Base-by-base conservation (phyloP, 306 rosid genomes). In the Cicer cuneatum region DNA sequence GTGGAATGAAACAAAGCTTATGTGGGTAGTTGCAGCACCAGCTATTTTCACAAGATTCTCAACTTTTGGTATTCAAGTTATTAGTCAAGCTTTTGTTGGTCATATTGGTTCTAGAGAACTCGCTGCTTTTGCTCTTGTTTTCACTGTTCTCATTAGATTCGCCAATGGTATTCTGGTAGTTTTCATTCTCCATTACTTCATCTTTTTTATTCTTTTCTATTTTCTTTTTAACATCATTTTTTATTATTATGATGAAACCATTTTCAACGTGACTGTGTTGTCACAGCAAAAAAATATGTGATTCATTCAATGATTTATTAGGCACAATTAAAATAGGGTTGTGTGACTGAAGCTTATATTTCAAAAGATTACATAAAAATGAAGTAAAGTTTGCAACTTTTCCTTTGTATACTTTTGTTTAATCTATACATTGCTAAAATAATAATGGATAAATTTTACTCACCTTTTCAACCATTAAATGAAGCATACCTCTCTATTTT, bases 1-100 rank as follows among this genome's bases (percentile, higher is more conserved):
- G 7, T 88, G 85, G 89, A 10, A 5, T 18, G 92, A 88, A 60
- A 71, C 65, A 48, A 77, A 83, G 63, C 1, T 46, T 15, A 69
- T 88, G 80, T 88, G 92, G 92, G 0, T 74, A 2, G 87, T 88
- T 11, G 88, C 92, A 15, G 88, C 78, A 46, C 92, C 92, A 1
- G 85, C 84, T 7, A 85, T 88, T 7, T 82, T 84, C 82, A 81
- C 89, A 0, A 74, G 89, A 43, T 66, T 73, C 46, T 70, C 85
- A 0, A 61, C 88, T n/a, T 88, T 88, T 38, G 92, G 92, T 3
- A 56, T 88, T 58, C 53, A 56, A 14, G 84, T 86, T 21, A 83
- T 86, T 11, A 88, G 79, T 19, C 92, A 88, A 29, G 79, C 86
- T 0, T 88, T 85, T 46, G 38, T 88, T 39, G 92, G 92, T 1